A percentile compares a stretch with the other conserved stretches of the same genome.
Evolutionary conservation across 139 green algal genomes (phyloP).

Genomic region (Spirogloea muscicola): DNA sequence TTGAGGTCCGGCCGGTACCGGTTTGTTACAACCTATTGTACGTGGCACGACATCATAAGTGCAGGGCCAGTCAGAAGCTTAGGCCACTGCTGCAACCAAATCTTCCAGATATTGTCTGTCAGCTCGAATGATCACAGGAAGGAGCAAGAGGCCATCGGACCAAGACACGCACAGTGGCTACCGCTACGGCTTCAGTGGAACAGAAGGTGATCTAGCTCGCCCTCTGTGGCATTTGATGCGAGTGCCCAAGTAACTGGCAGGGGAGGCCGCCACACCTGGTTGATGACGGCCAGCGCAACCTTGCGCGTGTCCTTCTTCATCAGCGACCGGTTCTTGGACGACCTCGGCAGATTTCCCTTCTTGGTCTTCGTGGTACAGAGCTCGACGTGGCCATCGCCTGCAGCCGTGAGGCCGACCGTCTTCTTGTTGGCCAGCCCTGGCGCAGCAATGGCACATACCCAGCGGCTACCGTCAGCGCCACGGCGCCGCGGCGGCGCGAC

Average conservation of each 20-base stretch:
- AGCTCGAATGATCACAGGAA: not conserved
- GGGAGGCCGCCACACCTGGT: slow-evolving; percentile 8
- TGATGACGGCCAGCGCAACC: slow-evolving; percentile 33
- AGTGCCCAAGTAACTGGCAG: not conserved
- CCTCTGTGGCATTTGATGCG: not conserved
- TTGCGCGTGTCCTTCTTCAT: slow-evolving; percentile 35
- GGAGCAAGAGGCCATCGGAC: not conserved
- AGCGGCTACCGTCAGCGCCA: not conserved
- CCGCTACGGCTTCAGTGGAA: not conserved
- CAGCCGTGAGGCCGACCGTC: slow-evolving; percentile 14
- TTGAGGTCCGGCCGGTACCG: slow-evolving; percentile 36
- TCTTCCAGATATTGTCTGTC: not conserved
- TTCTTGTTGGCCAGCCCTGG: slow-evolving; percentile 39
- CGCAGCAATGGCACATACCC: not conserved
- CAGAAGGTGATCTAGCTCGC: not conserved
- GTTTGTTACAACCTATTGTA: slow-evolving; percentile 12
- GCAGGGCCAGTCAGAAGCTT: not conserved
- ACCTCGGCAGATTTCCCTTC: slow-evolving; percentile 1
- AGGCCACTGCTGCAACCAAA: not conserved
- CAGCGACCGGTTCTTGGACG: not conserved
- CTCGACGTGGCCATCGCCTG: not conserved
- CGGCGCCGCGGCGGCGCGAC: not conserved
- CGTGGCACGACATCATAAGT: not conserved
- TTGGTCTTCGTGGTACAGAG: slow-evolving; percentile 27
- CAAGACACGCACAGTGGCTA: not conserved